A percentile compares a stretch with the other conserved stretches of the same genome.
phyloP scores from a whole-genome alignment of 805 yeast species.

The Hanseniaspora lindneri region DNA sequence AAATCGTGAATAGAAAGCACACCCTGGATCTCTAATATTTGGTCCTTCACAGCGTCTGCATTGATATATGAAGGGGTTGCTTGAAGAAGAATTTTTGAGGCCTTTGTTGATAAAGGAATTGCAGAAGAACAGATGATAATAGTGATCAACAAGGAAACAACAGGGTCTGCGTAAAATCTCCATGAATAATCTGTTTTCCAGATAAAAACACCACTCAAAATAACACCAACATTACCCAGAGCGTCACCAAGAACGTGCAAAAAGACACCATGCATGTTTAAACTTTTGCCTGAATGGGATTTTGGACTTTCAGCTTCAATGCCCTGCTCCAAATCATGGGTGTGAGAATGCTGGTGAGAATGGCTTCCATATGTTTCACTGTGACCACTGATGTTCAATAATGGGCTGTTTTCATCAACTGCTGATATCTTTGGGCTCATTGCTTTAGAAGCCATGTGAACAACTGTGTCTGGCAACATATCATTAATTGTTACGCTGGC shows the following conservation, averaged over 20 bases:
- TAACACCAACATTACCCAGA: conserved; percentile 88
- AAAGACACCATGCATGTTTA: conserved; percentile 95
- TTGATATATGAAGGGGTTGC: conserved; percentile 82
- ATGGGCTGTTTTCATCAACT: conserved; percentile 30
- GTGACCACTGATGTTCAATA: conserved; percentile 17
- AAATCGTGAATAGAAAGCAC: conserved; percentile 84
- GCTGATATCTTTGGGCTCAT: conserved; percentile 8
- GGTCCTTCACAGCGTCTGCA: conserved; percentile 58
- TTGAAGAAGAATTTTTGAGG: conserved; percentile 79
- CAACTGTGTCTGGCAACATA: conserved; percentile 38
- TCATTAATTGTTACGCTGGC: conserved; percentile 19
- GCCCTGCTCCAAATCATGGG: conserved; percentile 15
- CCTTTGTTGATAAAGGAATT: conserved; percentile 71
- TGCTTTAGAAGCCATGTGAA: conserved; percentile 23
- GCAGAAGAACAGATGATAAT: conserved; percentile 83
- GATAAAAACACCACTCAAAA: conserved; percentile 74
- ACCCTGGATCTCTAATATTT: conserved; percentile 55
- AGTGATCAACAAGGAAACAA: conserved; percentile 75
- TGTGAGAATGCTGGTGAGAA: conserved; percentile 16
- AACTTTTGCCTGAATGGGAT: conserved; percentile 32
- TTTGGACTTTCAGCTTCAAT: conserved; percentile 31
- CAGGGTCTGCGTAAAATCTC: conserved; percentile 78
- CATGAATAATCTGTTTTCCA: conserved; percentile 89
- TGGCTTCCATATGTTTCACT: conserved; percentile 15
- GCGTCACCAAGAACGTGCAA: conserved; percentile 95